Conservation (phyloP, 169 alveolate species). For the Prorocentrum cordatum region DNA sequence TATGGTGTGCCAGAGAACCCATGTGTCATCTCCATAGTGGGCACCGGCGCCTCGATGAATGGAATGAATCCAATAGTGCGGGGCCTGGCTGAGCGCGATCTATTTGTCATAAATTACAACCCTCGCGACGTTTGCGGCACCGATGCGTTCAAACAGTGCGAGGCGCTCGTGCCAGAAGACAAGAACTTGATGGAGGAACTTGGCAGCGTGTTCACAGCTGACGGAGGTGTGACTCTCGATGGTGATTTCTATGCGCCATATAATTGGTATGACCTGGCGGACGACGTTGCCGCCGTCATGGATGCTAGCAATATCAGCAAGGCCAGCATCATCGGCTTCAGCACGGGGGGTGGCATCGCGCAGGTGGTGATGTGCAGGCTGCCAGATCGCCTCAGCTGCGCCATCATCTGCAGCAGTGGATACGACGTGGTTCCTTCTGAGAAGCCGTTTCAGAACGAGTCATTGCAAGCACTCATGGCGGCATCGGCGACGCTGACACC, state of each 20-base stretch:
- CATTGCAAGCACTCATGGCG: conserved; percentile 1
- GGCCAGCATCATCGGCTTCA: conserved; percentile 23
- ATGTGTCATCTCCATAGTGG: conserved; percentile 11
- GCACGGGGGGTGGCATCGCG: conserved; percentile 27
- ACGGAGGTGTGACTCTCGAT: background rate
- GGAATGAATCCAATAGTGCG: background rate
- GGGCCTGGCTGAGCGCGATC: background rate
- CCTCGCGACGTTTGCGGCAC: conserved; percentile 20
- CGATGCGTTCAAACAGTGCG: background rate
- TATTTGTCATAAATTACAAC: conserved; percentile 10
- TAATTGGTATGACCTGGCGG: conserved; percentile 21
- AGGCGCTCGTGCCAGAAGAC: background rate
- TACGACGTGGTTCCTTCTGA: background rate
- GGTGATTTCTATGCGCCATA: conserved; percentile 2
- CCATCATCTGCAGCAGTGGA: conserved; percentile 8
- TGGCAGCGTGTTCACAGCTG: background rate
- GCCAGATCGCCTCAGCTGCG: conserved; percentile 1
- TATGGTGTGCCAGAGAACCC: background rate
- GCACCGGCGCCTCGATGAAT: conserved; percentile 17
- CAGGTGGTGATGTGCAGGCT: conserved; percentile 1
- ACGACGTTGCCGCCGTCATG: conserved; percentile 7
- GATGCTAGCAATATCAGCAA: background rate
- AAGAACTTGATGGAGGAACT: conserved; percentile 17
- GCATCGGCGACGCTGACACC: background rate
- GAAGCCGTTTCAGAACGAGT: conserved; percentile 1